Evolutionary conservation across 1,139 yeast species (phyloP).

Genomic region (Hyphopichia burtonii): DNA sequence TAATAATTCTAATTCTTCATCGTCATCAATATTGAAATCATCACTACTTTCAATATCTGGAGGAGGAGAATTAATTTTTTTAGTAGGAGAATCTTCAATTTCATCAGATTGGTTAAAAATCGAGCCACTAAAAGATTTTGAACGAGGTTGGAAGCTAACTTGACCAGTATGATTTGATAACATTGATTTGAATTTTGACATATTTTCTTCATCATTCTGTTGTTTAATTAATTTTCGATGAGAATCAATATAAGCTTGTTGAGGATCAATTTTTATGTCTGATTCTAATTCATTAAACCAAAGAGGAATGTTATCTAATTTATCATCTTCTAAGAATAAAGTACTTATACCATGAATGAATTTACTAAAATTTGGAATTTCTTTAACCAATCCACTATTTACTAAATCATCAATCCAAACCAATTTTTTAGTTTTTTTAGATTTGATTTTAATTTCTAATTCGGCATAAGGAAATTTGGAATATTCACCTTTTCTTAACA

Average conservation of each 20-base stretch:
- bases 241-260: slow-evolving; percentile 65
- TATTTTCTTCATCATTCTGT: slow-evolving; percentile 48
- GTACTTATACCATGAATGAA: slow-evolving; percentile 90
- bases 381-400: slow-evolving; percentile 80
- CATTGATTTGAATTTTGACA: slow-evolving; percentile 45
- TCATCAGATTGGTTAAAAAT: slow-evolving; percentile 1
- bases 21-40: slow-evolving; percentile 45
- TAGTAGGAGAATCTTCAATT: slow-evolving; percentile 10
- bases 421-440: slow-evolving; percentile 42
- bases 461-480: slow-evolving; percentile 87
- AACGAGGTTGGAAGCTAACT: slow-evolving; percentile 31
- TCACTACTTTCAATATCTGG: slow-evolving; percentile 36
- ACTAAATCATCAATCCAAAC: slow-evolving; percentile 89
- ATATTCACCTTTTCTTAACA: slow-evolving; percentile 83
- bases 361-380: slow-evolving; percentile 87
- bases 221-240: slow-evolving; percentile 37
- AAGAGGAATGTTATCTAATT: slow-evolving; percentile 84
- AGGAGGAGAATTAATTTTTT: slow-evolving; percentile 8
- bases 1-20: slow-evolving; percentile 10
- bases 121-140: slow-evolving; percentile 45
- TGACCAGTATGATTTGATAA: slow-evolving; percentile 31
- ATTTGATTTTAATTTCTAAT: slow-evolving; percentile 81
- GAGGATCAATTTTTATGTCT: slow-evolving; percentile 75
- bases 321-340: slow-evolving; percentile 85
- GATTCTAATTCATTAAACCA: slow-evolving; percentile 90